phyloP scores from a whole-genome alignment of 371 early-diverging fungal species.

The Mortierella sp. region DNA sequence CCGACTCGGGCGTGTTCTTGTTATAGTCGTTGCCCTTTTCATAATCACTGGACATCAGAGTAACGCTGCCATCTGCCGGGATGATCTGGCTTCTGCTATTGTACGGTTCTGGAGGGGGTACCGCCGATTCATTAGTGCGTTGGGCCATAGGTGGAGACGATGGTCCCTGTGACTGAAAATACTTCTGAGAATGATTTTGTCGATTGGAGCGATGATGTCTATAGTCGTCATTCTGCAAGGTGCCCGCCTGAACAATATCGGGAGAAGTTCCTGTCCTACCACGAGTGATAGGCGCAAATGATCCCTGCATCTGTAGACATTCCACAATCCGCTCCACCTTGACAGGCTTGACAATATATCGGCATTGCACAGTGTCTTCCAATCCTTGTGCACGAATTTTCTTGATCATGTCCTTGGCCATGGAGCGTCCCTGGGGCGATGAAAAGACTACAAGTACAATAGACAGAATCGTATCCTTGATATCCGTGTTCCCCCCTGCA shows the following conservation, averaged over 20 bases:
- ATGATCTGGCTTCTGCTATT: constrained; percentile 10
- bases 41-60: constrained; percentile 20
- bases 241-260: neutral
- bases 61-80: constrained; percentile 8
- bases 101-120: neutral
- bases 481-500: constrained; percentile 3
- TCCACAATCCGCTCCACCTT: constrained; percentile 37
- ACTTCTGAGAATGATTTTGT: neutral
- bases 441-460: constrained; percentile 42
- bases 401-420: constrained; percentile 39
- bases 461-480: constrained; percentile 23
- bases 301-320: constrained; percentile 25
- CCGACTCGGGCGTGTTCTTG: constrained; percentile 30
- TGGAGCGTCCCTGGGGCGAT: constrained; percentile 27
- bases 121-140: neutral
- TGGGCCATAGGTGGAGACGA: too few species aligned
- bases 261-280: neutral
- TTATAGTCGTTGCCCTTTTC: constrained; percentile 30
- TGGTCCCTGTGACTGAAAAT: neutral
- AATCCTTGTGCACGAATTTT: constrained; percentile 26
- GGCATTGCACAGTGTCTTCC: constrained; percentile 39
- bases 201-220: neutral
- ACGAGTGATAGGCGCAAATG: constrained; percentile 12
- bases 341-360: constrained; percentile 43
- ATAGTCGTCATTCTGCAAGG: neutral